These are phyloP conservation scores for Bonia amplexicaulis DNA, from an alignment of 176 grass and related monocot genomes.

Conservation along the genomic window DNA sequence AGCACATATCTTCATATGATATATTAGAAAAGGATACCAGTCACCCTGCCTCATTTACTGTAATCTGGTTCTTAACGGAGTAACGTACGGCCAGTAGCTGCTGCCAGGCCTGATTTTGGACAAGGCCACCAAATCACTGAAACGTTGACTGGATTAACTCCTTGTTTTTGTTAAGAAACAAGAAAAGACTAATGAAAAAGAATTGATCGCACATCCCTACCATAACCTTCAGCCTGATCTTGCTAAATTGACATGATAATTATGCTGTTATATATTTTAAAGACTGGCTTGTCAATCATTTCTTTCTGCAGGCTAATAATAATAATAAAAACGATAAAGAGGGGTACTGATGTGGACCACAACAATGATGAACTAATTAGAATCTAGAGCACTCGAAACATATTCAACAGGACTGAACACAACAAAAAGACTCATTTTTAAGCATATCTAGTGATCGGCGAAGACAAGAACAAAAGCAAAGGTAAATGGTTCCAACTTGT, in stretches of 20 bases:
- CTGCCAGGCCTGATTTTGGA: background rate
- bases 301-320: background rate
- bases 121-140: background rate
- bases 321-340: background rate
- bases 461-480: background rate
- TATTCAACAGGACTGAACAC: background rate
- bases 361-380: background rate
- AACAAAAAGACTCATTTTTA: conserved; percentile 13
- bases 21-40: too few species aligned
- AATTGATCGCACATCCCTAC: background rate
- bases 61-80: background rate
- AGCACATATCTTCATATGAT: too few species aligned
- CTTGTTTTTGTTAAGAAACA: background rate
- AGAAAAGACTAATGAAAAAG: background rate
- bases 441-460: conserved; percentile 9
- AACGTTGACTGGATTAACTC: background rate
- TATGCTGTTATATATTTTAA: background rate
- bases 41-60: too few species aligned
- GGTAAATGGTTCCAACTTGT: background rate
- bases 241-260: background rate
- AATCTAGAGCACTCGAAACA: background rate
- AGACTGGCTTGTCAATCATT: background rate
- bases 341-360: background rate
- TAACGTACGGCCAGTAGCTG: background rate
- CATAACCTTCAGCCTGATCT: background rate